Evolutionary conservation across 495 filamentous ascomycete species (phyloP), one percentile per base, ranked within the genome.

Genomic region (Letharia columbiana): DNA sequence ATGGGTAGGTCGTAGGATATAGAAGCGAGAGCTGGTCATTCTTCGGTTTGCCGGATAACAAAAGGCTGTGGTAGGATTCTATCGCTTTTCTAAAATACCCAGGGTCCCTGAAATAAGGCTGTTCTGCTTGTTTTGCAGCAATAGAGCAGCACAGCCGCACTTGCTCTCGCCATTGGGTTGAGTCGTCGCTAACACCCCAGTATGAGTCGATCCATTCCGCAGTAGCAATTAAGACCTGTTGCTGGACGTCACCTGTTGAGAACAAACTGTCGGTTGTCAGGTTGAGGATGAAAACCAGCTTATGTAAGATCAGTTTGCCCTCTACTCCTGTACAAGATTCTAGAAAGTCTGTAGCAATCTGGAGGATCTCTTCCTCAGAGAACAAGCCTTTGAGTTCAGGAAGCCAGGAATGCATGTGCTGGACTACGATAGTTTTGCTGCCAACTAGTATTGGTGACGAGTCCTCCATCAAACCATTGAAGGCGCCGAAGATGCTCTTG

Each of bases 331-430:
- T 83, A 77, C 94, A 98, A 15, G 94, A 89, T 72, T 96, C 91
- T 80, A 99, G 87, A 72, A 98, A 96, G 73, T 91, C 90, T 62
- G 92, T 89, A 35, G 93, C 91, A 60, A 98, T 87, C 71, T 96
- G 86, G 62, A 97, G 77, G 66, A 96, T 94, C 74, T 99, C 92
- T 65, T 89, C 88, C 1, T 87, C 85, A 18, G 80, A 84, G 71
- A 99, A 82, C 44, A 92, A 80, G 18, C 86, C 84, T 6, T 84
- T 83, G 10, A 98, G 84, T 68, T 96, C 92, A 0, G 94, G 95
- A 15, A 99, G 78, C 94, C 94, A 98, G 3, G 89, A 87, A 73
- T 98, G 94, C 74, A 98, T 96, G 76, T 98, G 89, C 73, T 99
- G 94, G 23, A 98, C 92, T 8, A 95, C 89, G 42, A 99, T 77